Evolutionary conservation across 257 asterid species (phyloP).

Genomic region (Solanum dulcamara): DNA sequence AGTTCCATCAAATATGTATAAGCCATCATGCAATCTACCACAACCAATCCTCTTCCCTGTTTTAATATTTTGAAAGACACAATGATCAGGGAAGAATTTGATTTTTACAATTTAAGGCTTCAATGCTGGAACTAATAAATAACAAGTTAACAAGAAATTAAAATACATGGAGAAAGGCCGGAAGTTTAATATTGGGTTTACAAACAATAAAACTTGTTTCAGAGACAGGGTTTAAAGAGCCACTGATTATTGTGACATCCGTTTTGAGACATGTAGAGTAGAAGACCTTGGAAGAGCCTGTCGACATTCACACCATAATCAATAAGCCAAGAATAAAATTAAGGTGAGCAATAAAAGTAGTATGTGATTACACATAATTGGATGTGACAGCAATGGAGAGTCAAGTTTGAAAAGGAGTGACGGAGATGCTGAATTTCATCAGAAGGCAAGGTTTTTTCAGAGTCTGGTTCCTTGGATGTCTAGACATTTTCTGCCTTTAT

Average conservation of each 20-base stretch:
- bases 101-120: neutral
- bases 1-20: neutral
- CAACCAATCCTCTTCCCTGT: neutral
- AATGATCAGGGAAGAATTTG: neutral
- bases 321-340: neutral
- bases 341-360: neutral
- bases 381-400: too few species aligned
- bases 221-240: neutral
- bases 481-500: too few species aligned
- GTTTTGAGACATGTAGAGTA: neutral
- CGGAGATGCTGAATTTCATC: too few species aligned
- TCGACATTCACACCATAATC: neutral
- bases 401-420: too few species aligned
- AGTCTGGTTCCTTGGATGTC: too few species aligned
- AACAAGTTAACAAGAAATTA: neutral
- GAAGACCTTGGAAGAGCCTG: neutral
- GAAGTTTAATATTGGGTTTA: neutral
- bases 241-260: neutral
- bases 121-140: neutral
- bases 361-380: too few species aligned
- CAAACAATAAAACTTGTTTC: neutral
- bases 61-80: neutral
- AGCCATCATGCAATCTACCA: neutral
- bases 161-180: neutral
- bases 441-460: too few species aligned